phyloP scores from a whole-genome alignment of 257 asterid species.

The Salvia hispanica region DNA sequence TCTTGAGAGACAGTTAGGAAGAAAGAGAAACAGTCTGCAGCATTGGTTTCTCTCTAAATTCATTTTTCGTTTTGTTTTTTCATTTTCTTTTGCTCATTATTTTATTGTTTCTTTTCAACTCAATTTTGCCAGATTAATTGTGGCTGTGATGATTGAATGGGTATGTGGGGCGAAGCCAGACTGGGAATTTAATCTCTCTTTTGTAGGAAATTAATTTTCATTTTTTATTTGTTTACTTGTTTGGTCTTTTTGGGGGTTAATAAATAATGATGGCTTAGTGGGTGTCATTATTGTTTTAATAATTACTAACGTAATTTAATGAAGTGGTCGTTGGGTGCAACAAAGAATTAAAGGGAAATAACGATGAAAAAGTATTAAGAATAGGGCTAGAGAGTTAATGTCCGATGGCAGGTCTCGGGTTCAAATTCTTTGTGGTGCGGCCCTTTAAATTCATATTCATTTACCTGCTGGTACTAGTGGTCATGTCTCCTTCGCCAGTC shows the following conservation, averaged over 20 bases:
- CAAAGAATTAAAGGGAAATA: not conserved
- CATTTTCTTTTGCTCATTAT: not conserved
- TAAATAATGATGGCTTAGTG: slow-evolving; percentile 36
- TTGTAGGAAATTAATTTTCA: slow-evolving; percentile 6
- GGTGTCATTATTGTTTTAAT: slow-evolving; percentile 47
- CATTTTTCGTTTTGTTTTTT: slow-evolving; percentile 14
- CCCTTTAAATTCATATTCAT: too few species aligned
- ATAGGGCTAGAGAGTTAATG: too few species aligned
- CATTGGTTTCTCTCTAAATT: slow-evolving; percentile 33
- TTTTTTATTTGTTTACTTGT: slow-evolving; percentile 18
- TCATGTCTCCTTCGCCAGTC: too few species aligned
- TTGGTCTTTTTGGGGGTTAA: slow-evolving; percentile 4
- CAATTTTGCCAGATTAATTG: slow-evolving; percentile 6
- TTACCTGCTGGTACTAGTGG: too few species aligned
- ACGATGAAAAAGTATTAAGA: too few species aligned
- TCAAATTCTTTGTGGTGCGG: too few species aligned
- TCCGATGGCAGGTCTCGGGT: too few species aligned
- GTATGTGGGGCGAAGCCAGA: slow-evolving; percentile 38
- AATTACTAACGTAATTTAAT: slow-evolving; percentile 26
- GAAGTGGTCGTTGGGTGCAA: too few species aligned
- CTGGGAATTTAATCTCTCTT: slow-evolving; percentile 28
- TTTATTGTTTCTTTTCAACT: not conserved
- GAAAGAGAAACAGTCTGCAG: slow-evolving; percentile 29
- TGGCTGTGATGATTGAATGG: slow-evolving; percentile 44
- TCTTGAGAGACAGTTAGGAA: slow-evolving; percentile 33